phyloP scores from a whole-genome alignment of 345 rosid genomes.

The Toxicodendron radicans region DNA sequence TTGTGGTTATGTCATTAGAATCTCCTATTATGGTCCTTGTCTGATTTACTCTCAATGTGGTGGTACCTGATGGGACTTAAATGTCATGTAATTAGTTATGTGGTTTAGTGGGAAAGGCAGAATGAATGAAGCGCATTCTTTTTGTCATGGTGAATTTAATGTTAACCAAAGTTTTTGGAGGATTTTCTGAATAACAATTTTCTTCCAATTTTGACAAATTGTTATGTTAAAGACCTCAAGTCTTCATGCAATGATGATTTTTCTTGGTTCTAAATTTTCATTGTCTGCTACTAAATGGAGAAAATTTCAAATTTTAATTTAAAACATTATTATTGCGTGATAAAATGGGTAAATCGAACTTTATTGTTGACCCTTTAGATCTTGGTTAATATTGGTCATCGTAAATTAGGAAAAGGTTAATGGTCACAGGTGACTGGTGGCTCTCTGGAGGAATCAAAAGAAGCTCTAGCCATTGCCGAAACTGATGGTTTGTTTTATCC shows the following conservation, averaged over 20 bases:
- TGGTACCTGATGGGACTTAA: background rate
- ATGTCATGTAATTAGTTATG: constrained; percentile 4
- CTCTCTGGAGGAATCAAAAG: constrained; percentile 80
- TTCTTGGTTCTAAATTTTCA: background rate
- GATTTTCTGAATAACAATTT: background rate
- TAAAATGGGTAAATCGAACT: background rate
- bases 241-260: too few relatives aligned
- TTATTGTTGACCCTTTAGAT: background rate
- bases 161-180: background rate
- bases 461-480: constrained; percentile 97
- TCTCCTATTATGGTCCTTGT: background rate
- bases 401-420: constrained; percentile 2
- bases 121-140: constrained; percentile 5
- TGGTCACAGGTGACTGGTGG: constrained; percentile 89
- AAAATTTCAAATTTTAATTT: background rate
- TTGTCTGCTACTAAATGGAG: background rate
- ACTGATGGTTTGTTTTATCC: constrained; percentile 60
- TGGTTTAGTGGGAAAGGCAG: background rate
- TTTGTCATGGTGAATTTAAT: background rate
- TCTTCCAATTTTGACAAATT: constrained; percentile 5
- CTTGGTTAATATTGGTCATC: background rate
- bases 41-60: background rate
- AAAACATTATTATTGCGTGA: background rate
- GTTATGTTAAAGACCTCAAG: too few relatives aligned
- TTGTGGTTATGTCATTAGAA: too few relatives aligned